Base-by-base conservation (phyloP, 108 stramenopile species). In the Nitzschia sp. region DNA sequence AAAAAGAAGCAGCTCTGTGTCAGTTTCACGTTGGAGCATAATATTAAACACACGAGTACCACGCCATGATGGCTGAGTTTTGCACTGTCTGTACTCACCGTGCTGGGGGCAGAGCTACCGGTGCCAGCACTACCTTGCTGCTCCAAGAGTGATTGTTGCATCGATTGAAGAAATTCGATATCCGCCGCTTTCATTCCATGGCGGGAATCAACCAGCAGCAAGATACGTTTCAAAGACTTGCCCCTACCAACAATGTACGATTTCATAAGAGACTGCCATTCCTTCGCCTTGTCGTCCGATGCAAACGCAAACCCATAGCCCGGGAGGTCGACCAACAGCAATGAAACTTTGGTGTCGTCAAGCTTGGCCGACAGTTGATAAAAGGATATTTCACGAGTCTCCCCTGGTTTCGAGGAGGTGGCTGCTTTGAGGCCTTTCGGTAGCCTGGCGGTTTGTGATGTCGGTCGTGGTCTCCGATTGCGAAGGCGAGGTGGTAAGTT, bases 241-340 rank as follows among this genome's bases (percentile, higher is more conserved):
- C 82, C 81, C 67, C 79, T 69, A 36, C 86, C 60, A 30, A 88
- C 53, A 29, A 93, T 45, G 56, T 86, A 93, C 9, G 81, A 63
- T 33, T 81, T 56, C 79, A 89, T 93, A 35, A 86, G 60, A 13
- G 79, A 80, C 50, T 84, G 76, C 84, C 85, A 90, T 30, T 73
- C 79, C 11, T 60, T 69, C 19, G 72, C 60, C 6, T 58, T 54
- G 53, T 81, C 78, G 66, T 87, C 79, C 26, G 77, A 68, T 9
- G 85, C 88, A 78, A 76, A 90, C n/a, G 88, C 85, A 83, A 93
- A 93, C 17, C 92, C 92, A 83, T 88, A 93, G 36, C 92, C 92
- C 2, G 88, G 92, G 34, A 93, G 73, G 71, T 93, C 89, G 11
- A 87, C 88, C 48, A 93, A 57, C 15, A 80, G 33, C 57, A 92